Percentiles rank a stretch among this genome's conserved stretches.
Conservation (phyloP, 371 early-diverging fungal genomes). For the Mucor saturninus region DNA sequence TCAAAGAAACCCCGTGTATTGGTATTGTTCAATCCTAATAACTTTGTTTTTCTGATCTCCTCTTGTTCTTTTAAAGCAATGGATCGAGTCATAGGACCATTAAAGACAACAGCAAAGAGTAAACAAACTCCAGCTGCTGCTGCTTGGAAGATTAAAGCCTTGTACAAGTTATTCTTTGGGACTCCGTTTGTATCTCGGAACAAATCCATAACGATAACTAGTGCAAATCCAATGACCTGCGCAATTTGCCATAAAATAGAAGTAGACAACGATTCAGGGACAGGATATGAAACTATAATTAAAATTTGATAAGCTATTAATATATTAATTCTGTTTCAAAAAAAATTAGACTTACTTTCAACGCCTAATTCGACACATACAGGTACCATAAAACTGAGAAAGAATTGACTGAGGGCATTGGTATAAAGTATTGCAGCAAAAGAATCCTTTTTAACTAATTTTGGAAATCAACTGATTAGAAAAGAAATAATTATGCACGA, state of each 20-base stretch:
- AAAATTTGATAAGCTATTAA: neutral
- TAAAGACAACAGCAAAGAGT: constrained; percentile 36
- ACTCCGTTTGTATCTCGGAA: constrained; percentile 42
- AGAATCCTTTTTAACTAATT: constrained; percentile 41
- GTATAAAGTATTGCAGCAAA: constrained; percentile 45
- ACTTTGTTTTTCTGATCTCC: neutral
- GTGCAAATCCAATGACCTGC: constrained; percentile 38
- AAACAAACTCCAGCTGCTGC: constrained; percentile 33
- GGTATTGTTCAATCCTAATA: neutral
- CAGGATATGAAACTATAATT: constrained; percentile 34
- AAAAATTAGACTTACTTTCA: constrained; percentile 32
- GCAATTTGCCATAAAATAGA: constrained; percentile 48
- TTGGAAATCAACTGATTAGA: neutral
- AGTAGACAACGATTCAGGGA: constrained; percentile 44
- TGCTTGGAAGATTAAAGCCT: constrained; percentile 47
- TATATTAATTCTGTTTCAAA: neutral
- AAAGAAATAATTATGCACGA: neutral
- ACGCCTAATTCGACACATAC: constrained; percentile 48
- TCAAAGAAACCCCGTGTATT: neutral
- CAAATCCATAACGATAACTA: constrained; percentile 41
- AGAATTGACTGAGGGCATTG: constrained; percentile 41
- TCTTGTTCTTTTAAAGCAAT: constrained; percentile 14
- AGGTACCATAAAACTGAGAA: constrained; percentile 48
- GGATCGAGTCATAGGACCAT: constrained; percentile 38
- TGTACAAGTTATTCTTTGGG: constrained; percentile 43